Base-by-base conservation (phyloP, 2,329 filamentous ascomycete species). In the Alternaria metachromatica region DNA sequence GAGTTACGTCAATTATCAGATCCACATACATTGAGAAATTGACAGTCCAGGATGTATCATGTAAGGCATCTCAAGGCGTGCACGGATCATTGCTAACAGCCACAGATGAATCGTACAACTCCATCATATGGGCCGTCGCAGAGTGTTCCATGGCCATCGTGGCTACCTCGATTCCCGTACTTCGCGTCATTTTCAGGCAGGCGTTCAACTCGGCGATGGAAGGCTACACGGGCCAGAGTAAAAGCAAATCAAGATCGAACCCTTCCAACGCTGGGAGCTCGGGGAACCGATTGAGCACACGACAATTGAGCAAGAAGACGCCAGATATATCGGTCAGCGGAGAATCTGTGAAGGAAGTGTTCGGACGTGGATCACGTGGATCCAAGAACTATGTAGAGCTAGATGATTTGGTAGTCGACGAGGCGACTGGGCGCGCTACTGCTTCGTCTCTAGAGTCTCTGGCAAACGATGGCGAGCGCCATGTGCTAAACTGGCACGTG, bases 111-210 rank as follows among this genome's bases (percentile, higher is more conserved):
- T 58, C 63, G 21, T 63, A 63, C 41, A 60, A 63, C 10, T 50
- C 63, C 30, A 58, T 65, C n/a, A 62, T 63, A 43, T 65, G 63
- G 63, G 55, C 63, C 26, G 60, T 63, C n/a, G 63, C 60, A 63
- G 63, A 65, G 28, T 59, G 55, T 51, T 46, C 60, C 41, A 65
- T 65, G 63, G 50, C 60, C 44, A 65, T 63, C 20, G 63, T 65
- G 37, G 63, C 63, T 33, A 63, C 63, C 12, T 65, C 63, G 15
- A 63, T 65, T 30, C 63, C 63, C 41, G 56, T 65, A 33, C 63
- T 65, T 26, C 63, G 63, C 37, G 63, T 65, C n/a, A 45, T 65
- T 37, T 60, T 65, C 21, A 65, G 60, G 62, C 45, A 60, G 37
- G 63, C 62, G 23, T 12, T 65, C 58, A 60, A 58, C 55, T 60